Base-by-base conservation (phyloP, 148 eudicot species). In the Pharnaceum exiguum region DNA sequence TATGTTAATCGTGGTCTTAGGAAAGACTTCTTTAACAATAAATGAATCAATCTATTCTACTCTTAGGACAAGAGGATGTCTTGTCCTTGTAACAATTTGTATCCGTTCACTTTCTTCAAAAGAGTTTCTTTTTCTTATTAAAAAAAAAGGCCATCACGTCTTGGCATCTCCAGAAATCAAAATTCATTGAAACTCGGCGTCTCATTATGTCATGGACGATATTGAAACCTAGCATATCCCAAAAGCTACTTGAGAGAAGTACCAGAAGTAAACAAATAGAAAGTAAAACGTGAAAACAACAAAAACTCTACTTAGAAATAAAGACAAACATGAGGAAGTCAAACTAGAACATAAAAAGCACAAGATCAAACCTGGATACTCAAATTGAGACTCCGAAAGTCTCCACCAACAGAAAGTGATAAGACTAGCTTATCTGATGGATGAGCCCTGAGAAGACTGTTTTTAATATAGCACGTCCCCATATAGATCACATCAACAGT, bases 371-470 rank as follows among this genome's bases (percentile, higher is more conserved):
- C 99, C 96, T 85, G 87, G 55, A 70, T 73, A 46, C 57, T 67
- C 63, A 82, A 71, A 55, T 62, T 58, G 59, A 93, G 65, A 26
- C 69, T 69, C 71, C 70, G 88, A 59, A 77, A 70, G 33, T 77
- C 80, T 63, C 67, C 78, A 28, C 84, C 91, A 66, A 76, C 66
- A 62, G 82, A 69, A 48, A 85, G 63, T 43, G 86, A 70, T 61
- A 59, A 57, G 27, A 57, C 56, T 21, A 83, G 71, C 55, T 71
- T 70, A 59, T 60, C 77, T 42, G 69, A 49, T 23, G 57, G 63
- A 58, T 79, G 63, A 57, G 62, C 66, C 67, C 61, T 59, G 60
- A 72, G 56, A 65, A 88, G 51, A 24, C 69, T 63, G 70, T 84
- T 74, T 73, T 83, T 88, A 35, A 79, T 47, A 21, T 66, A 57